Conservation (phyloP, 441 rosid genomes). For the Pelargonium exstipulatum region DNA sequence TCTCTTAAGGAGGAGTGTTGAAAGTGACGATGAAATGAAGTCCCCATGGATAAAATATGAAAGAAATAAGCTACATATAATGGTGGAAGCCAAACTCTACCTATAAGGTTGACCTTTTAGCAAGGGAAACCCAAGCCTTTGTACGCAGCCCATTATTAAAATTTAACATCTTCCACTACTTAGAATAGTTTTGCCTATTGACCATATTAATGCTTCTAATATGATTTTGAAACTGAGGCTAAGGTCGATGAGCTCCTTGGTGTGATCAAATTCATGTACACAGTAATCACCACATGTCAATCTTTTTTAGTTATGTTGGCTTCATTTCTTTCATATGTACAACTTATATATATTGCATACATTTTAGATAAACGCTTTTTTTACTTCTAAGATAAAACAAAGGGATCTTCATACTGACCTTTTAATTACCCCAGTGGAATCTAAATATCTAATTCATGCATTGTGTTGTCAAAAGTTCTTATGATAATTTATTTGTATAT, state of each 20-base stretch:
- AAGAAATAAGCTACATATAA: too few species aligned
- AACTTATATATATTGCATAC: background rate
- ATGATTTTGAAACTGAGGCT: background rate
- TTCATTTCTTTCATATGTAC: background rate
- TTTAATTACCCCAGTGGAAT: background rate
- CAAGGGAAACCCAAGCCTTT: too few species aligned
- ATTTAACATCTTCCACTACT: too few species aligned
- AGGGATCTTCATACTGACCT: background rate
- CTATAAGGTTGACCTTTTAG: too few species aligned
- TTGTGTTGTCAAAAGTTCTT: background rate
- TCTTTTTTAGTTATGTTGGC: background rate
- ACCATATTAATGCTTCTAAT: background rate
- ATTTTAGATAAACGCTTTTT: background rate
- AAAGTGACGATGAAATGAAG: too few species aligned
- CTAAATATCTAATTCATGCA: background rate
- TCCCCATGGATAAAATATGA: too few species aligned
- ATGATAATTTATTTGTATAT: conserved; percentile 1
- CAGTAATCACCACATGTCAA: background rate
- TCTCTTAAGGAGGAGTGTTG: background rate
- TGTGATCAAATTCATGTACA: background rate
- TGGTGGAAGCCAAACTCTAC: too few species aligned
- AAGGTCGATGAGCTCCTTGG: background rate
- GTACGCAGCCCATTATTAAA: too few species aligned
- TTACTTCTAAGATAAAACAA: background rate
- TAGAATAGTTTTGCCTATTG: too few species aligned